Evolutionary conservation across 2,329 filamentous ascomycete species (phyloP), one percentile per base, ranked within the genome.

Genomic region (Alternaria sp.): DNA sequence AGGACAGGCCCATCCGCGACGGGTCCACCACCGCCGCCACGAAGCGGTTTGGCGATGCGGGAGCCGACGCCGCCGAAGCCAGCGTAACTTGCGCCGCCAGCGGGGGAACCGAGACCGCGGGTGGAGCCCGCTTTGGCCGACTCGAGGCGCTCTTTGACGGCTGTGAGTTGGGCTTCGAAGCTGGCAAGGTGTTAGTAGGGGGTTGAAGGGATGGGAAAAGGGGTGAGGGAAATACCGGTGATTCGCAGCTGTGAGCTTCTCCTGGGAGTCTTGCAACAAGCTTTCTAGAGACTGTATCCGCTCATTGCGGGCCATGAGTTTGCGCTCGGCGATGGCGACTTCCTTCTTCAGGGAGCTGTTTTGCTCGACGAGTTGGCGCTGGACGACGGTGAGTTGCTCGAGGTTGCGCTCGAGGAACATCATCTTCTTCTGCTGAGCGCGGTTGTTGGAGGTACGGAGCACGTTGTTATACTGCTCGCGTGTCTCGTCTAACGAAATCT

Each of bases 371-470:
- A 99, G 89, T 83, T 99, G 96, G 59, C 96, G 90, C 82, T 99
- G 96, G 58, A 99, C 96, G 77, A 97, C 93, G 4, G 96, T 99
- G 58, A 99, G 87, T 82, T 99, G 96, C 83, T 99, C 96, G 44
- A 99, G 89, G 79, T 99, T 99, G 78, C 96, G 91, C 85, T 99
- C 96, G 55, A 99, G 84, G 87, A 99, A 99, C 15, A 96, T 96
- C 92, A 99, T 98, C 88, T 99, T 99, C 91, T 99, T 99, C 83
- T 99, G 96, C 84, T 99, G 96, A 23, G 96, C 95, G 63, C 96
- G 92, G 85, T 97, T 98, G 86, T 99, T 99, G 71, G 93, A 97
- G 54, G 93, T 96, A 60, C 95, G 91, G 62, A 99, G 87, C 64
- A 99, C 96, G 75, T 97, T 97, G 86, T 99, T 98, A 84, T 99